Percentiles rank a stretch among this genome's conserved stretches.
phyloP scores from a whole-genome alignment of 2,329 filamentous ascomycete species.

The Arachnopeziza araneosa region DNA sequence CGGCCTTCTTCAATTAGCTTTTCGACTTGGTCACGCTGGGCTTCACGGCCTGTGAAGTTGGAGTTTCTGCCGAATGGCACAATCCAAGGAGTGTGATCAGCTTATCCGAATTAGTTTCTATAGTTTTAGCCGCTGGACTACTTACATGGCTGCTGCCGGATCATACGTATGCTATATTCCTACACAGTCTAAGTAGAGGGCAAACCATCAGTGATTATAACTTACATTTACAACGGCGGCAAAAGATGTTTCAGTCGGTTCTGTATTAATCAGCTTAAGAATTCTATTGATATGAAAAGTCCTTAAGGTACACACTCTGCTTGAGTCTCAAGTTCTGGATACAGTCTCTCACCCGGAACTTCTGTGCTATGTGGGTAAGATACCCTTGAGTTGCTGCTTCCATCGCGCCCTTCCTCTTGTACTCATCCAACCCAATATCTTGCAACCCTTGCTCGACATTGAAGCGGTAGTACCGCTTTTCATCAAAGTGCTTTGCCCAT shows the following conservation, averaged over 20 bases:
- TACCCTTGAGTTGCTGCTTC: constrained; percentile 25
- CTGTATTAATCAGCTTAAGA: neutral
- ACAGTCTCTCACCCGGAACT: constrained; percentile 19
- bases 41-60: constrained; percentile 19
- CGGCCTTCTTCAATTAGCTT: constrained; percentile 17
- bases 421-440: constrained; percentile 39
- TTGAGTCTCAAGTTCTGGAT: constrained; percentile 22
- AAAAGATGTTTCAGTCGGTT: constrained; percentile 3
- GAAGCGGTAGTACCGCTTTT: too few species aligned
- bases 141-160: constrained; percentile 2
- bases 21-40: constrained; percentile 24
- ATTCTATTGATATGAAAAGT: constrained; percentile 7
- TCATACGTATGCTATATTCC: constrained; percentile 2
- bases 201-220: neutral
- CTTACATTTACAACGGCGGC: constrained; percentile 5
- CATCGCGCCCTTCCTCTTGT: constrained; percentile 30
- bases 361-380: constrained; percentile 16
- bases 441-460: too few species aligned
- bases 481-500: too few species aligned
- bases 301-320: constrained; percentile 22
- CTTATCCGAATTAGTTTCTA: constrained; percentile 7
- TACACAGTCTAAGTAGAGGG: neutral
- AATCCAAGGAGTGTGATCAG: constrained; percentile 29
- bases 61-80: constrained; percentile 15
- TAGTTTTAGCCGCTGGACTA: neutral